These are phyloP conservation scores for Ceratocystis albifundus DNA, from an alignment of 2,329 filamentous ascomycete species.

Conservation along the genomic window DNA sequence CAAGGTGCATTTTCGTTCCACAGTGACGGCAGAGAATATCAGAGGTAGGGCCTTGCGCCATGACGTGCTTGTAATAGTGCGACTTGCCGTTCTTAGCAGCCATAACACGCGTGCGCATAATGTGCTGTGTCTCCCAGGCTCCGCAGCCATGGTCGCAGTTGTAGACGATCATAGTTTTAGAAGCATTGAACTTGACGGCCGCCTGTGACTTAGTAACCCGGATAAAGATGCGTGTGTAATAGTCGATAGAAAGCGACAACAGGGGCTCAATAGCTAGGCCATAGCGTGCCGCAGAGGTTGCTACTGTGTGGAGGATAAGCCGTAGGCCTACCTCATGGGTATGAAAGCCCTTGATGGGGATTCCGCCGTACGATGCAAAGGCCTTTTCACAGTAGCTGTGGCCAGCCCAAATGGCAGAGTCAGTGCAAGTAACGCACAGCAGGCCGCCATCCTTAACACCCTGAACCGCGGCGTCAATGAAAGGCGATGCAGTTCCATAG, in stretches of 20 bases:
- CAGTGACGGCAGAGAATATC: conserved; percentile 68
- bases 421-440: conserved; percentile 90
- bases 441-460: conserved; percentile 71
- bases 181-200: conserved; percentile 79
- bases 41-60: conserved; percentile 58
- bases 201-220: conserved; percentile 66
- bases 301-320: conserved; percentile 71
- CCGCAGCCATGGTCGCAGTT: conserved; percentile 85
- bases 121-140: conserved; percentile 73
- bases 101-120: conserved; percentile 57
- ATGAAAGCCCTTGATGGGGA: conserved; percentile 71
- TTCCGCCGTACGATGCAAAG: conserved; percentile 83
- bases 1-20: conserved; percentile 72
- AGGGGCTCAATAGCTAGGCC: conserved; percentile 82
- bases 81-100: conserved; percentile 59
- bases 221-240: conserved; percentile 84
- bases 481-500: conserved; percentile 85
- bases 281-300: conserved; percentile 69
- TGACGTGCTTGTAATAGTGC: conserved; percentile 65
- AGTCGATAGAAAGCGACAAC: conserved; percentile 88
- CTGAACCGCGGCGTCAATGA: conserved; percentile 83
- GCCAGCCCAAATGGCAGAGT: conserved; percentile 89
- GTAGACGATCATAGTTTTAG: conserved; percentile 87
- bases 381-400: conserved; percentile 90
- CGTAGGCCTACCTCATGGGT: conserved; percentile 85